Base-by-base conservation (phyloP, 192 early-diverging fungal genomes). In the Physocladia obscura region DNA sequence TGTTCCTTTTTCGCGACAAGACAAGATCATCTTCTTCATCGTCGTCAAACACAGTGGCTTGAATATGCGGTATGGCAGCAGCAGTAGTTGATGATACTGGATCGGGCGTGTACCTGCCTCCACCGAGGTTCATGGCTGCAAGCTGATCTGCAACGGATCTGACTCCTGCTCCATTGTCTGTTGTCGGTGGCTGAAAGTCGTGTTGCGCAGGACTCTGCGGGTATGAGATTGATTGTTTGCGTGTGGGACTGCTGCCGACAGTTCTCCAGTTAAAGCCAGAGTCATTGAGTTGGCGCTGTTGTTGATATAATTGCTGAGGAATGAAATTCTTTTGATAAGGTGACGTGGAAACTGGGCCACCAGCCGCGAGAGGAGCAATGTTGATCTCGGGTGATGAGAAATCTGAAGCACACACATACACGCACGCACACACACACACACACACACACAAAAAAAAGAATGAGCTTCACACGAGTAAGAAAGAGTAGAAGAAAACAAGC, bases 221-320 rank as follows among this genome's bases (percentile, higher is more conserved):
- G 17, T 79, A 74, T 8, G 87, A 81, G 4, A 76, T 60, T 4
- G 79, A 70, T 22, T 73, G 57, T 27, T 72, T 40, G 29, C 82
- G 74, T 15, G 87, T 84, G 4, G 87, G 87, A 5, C 8, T 4
- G 70, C 76, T 84, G n/a, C 84, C 85, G 32, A 86, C 83, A 39
- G 74, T 71, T 58, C 84, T 89, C 87, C 87, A 89, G 73, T 38
- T 74, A 13, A 80, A 36, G 47, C 70, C 71, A 17, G 17, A 64
- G 17, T 17, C 19, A 19, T 31, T n/a, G 32, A 11, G 49, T 34
- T 50, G 71, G 35, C 1, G 65, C 54, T 4, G 49, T 21, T 26
- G 54, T 40, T 51, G 68, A 30, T 2, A 67, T 49, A 22, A 49
- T 40, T 72, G 71, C 21, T 15, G 32, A 11, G 56, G 48, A 8